Evolutionary conservation across 2,329 filamentous ascomycete species (phyloP), one percentile per base, ranked within the genome.

Genomic region (Allantophomopsis lycopodina): DNA sequence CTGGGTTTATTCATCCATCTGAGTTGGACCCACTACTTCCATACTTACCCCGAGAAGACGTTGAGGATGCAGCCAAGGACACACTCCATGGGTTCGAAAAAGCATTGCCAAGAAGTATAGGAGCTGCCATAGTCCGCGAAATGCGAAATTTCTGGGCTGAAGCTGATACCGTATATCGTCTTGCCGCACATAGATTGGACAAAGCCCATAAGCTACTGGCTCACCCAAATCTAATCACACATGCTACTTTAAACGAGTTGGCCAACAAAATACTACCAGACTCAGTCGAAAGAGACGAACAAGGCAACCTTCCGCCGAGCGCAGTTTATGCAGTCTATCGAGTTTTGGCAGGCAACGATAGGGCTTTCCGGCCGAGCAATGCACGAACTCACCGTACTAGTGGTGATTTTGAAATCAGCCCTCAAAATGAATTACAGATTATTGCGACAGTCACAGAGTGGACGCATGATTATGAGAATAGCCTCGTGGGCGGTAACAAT

Each of bases 261-360:
- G 61, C 68, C 1, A 55, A 58, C 28, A 58, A 51, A 7, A 49
- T 73, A 17, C 65, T 40, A 40, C 47, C 47, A 46, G 44, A 11
- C 16, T 37, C 31, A 5, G 40, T 51, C 12, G 43, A 52, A 21
- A 47, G 39, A 31, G 18, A 38, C 8, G 17, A 46, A 1, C 53
- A 56, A 16, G 56, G 55, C 1, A 58, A 56, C 8, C 68, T 68
- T 39, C 59, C 66, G 1, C 46, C 66, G 1, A 50, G 65, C 20
- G 66, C 69, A 7, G 58, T 86, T 5, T 83, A 85, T 50, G 82
- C 83, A 4, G 74, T 87, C 6, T 79, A 86, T 47, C 72, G 72
- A 41, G 70, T 78, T 7, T 54, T 89, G 7, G 55, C 68, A 17
- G 63, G 68, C 32, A 69, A 77, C 43, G 74, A 78, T 7, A 64